A percentile compares a stretch with the other conserved stretches of the same genome.
phyloP scores from a whole-genome alignment of 2,329 filamentous ascomycete species.

The Triangularia setosa region DNA sequence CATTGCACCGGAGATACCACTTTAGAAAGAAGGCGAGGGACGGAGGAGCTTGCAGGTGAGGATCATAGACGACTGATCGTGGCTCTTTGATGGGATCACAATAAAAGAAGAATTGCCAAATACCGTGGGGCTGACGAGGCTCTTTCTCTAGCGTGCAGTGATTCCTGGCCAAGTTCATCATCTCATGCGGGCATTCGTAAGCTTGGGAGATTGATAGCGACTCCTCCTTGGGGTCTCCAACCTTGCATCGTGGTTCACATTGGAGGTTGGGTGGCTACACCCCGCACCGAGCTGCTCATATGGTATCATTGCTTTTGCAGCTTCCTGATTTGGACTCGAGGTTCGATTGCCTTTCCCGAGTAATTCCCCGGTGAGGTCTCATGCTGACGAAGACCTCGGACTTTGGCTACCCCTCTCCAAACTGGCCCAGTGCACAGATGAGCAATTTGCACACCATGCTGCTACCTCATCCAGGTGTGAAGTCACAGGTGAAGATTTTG shows the following conservation, averaged over 20 bases:
- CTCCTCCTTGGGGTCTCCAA: background rate
- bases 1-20: slow-evolving; percentile 7
- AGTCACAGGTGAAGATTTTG: background rate
- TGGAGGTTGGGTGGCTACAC: background rate
- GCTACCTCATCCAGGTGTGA: background rate
- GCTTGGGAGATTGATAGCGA: background rate
- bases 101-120: background rate
- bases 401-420: background rate
- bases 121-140: background rate
- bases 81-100: background rate
- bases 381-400: slow-evolving; percentile 15
- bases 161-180: background rate
- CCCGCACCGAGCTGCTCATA: background rate
- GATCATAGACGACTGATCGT: background rate
- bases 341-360: background rate
- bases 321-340: slow-evolving; percentile 20
- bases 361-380: background rate
- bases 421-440: background rate
- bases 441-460: background rate
- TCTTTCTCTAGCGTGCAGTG: background rate
- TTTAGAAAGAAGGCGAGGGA: background rate
- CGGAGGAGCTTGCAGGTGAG: background rate
- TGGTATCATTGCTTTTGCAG: slow-evolving; percentile 9
- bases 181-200: background rate
- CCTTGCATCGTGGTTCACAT: background rate